Percentiles rank a stretch among this genome's conserved stretches.
Evolutionary conservation across 1,139 yeast genomes (phyloP).

Genomic region (Candida gigantensis): DNA sequence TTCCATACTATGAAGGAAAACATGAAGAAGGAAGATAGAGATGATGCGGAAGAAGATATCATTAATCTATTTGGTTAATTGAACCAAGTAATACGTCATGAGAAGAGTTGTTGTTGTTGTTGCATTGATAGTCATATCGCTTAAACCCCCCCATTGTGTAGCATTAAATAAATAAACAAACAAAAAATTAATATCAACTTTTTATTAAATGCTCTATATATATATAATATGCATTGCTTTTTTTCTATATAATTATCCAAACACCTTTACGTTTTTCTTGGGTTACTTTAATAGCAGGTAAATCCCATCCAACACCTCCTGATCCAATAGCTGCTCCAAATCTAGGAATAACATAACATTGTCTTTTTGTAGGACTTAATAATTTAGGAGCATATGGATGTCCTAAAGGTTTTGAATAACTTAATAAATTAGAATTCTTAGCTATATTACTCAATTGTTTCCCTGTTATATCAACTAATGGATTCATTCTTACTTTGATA

Average conservation of each 20-base stretch:
- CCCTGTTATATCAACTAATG: conserved; percentile 75
- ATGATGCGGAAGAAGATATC: not conserved
- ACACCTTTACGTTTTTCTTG: conserved; percentile 65
- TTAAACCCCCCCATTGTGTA: too few relatives aligned
- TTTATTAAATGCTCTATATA: too few relatives aligned
- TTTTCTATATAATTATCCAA: conserved; percentile 50
- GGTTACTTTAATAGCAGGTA: conserved; percentile 77
- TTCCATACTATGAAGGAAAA: not conserved
- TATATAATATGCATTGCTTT: too few relatives aligned
- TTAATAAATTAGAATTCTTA: conserved; percentile 66
- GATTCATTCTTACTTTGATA: conserved; percentile 65
- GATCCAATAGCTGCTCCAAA: conserved; percentile 83
- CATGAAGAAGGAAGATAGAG: not conserved
- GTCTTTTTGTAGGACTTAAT: conserved; percentile 64
- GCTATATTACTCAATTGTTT: conserved; percentile 78
- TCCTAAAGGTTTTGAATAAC: conserved; percentile 89
- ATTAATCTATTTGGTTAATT: not conserved
- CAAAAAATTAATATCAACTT: too few relatives aligned
- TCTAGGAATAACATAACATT: conserved; percentile 88
- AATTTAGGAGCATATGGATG: conserved; percentile 84
- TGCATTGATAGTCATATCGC: too few relatives aligned
- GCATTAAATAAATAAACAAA: too few relatives aligned
- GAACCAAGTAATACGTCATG: too few relatives aligned
- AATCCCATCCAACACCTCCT: conserved; percentile 91
- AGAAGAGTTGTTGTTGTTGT: too few relatives aligned